Conservation (phyloP, 306 rosid genomes). For the Dalbergia cultrata region DNA sequence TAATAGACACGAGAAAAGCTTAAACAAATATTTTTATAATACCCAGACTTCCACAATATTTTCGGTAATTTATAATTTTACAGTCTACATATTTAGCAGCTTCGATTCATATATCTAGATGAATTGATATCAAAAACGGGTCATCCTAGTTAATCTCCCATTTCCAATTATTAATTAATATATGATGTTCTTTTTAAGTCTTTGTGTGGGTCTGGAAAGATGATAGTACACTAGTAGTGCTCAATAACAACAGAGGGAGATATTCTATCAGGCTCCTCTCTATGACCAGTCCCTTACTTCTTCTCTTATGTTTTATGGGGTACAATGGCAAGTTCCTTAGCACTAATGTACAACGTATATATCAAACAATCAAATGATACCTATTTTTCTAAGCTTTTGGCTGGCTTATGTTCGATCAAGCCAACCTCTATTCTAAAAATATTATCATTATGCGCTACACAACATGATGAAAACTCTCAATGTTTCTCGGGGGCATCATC, state of each 20-base stretch:
- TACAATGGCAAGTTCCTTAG: not conserved
- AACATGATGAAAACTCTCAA: slow-evolving; percentile 38
- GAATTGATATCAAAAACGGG: not conserved
- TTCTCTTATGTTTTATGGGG: not conserved
- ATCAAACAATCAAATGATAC: slow-evolving; percentile 12
- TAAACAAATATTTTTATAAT: not conserved
- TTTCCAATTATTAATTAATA: not conserved
- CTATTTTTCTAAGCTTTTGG: not conserved
- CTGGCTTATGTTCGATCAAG: slow-evolving; percentile 38
- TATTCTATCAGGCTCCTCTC: not conserved
- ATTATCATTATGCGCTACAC: slow-evolving; percentile 33
- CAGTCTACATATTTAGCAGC: not conserved
- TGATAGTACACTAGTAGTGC: not conserved
- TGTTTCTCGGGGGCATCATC: slow-evolving; percentile 49
- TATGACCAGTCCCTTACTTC: not conserved
- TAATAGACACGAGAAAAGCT: no score
- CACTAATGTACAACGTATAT: not conserved
- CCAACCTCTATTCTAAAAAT: slow-evolving; percentile 30
- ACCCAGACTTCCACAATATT: not conserved
- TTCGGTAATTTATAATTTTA: not conserved
- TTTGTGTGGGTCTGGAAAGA: not conserved
- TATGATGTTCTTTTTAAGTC: not conserved
- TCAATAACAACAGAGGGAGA: not conserved
- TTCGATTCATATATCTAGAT: not conserved
- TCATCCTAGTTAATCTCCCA: not conserved